Evolutionary conservation across 1,139 yeast genomes (phyloP).

Genomic region (Protomyces macrosporus): DNA sequence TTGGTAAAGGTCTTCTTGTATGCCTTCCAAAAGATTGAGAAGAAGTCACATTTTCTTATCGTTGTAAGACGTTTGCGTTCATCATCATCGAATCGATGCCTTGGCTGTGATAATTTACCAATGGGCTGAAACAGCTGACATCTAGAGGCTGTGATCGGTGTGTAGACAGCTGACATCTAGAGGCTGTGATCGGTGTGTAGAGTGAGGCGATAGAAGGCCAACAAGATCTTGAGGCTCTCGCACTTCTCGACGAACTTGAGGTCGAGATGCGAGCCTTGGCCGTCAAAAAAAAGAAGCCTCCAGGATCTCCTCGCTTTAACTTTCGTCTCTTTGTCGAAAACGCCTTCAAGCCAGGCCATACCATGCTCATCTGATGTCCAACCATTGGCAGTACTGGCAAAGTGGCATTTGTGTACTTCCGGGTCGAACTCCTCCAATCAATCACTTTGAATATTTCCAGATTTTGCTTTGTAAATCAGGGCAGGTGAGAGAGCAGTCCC

Average conservation of each 20-base stretch:
- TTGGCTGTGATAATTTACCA: neutral
- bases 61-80: neutral
- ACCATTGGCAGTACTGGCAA: neutral
- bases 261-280: neutral
- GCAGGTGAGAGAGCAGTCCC: no score
- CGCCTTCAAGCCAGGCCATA: neutral
- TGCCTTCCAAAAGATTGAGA: no score
- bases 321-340: neutral
- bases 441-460: no score
- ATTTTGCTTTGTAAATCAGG: no score
- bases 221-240: neutral
- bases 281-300: no score
- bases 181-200: neutral
- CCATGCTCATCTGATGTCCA: neutral
- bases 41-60: neutral
- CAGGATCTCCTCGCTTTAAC: no score
- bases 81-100: neutral
- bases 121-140: neutral
- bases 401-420: neutral
- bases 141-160: neutral
- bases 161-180: neutral
- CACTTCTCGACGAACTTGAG: neutral
- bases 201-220: neutral
- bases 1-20: no score
- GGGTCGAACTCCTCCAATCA: neutral